phyloP scores from a whole-genome alignment of 78 protist genomes.

The Dictyostelium firmibasis region DNA sequence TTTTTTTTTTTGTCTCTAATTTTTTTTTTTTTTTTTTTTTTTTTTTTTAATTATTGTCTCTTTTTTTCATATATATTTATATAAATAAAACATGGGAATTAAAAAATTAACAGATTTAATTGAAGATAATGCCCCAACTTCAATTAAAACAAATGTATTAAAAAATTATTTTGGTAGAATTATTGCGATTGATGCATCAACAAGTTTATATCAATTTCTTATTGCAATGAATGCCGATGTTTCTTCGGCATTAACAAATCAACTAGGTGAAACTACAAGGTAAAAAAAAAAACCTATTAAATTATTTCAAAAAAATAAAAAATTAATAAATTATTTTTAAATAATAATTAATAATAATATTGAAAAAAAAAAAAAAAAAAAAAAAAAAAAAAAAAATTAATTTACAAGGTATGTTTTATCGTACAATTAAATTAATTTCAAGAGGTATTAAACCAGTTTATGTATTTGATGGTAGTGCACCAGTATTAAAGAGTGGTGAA shows the following conservation, averaged over 20 bases:
- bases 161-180: conserved; percentile 90
- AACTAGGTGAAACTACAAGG: conserved; percentile 94
- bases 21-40: not conserved
- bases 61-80: not conserved
- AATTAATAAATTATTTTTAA: not conserved
- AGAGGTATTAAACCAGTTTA: conserved; percentile 98
- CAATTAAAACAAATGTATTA: conserved; percentile 84
- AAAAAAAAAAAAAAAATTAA: conserved; percentile 74
- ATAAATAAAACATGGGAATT: conserved; percentile 93
- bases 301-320: not conserved
- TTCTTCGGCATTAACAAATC: conserved; percentile 83
- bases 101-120: conserved; percentile 92
- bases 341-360: not conserved
- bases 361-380: too few relatives aligned
- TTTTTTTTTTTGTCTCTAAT: not conserved
- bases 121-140: conserved; percentile 89
- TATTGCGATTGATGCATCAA: conserved; percentile 98
- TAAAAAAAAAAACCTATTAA: conserved; percentile 11
- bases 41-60: not conserved
- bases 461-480: conserved; percentile 99
- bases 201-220: conserved; percentile 97
- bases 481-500: conserved; percentile 95
- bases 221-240: conserved; percentile 81
- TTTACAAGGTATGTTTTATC: conserved; percentile 95
- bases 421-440: conserved; percentile 97